These are phyloP conservation scores for Eucalyptus camaldulensis DNA, from an alignment of 345 rosid species.

Conservation along the genomic window DNA sequence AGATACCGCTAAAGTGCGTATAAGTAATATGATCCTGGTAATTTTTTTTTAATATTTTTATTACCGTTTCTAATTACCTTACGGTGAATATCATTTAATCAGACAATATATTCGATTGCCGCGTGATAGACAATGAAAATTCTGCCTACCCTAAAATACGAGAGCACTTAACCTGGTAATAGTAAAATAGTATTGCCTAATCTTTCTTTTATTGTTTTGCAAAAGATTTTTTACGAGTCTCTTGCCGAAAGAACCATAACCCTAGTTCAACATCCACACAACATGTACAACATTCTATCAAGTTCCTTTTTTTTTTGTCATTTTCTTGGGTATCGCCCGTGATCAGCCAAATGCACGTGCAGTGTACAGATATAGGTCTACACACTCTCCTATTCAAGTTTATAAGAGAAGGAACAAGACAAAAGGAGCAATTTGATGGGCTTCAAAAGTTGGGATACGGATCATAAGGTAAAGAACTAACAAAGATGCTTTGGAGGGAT, in stretches of 20 bases:
- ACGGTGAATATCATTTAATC: background rate
- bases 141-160: background rate
- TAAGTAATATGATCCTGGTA: background rate
- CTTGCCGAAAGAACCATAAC: constrained; percentile 6
- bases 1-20: background rate
- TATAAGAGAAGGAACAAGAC: background rate
- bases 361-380: constrained; percentile 9
- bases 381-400: background rate
- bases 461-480: constrained; percentile 24
- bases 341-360: constrained; percentile 22
- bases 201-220: background rate
- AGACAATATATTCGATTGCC: background rate
- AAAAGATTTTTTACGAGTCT: background rate
- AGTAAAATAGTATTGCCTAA: background rate
- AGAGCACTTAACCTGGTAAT: background rate
- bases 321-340: constrained; percentile 15
- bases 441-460: constrained; percentile 24
- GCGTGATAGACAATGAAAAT: background rate
- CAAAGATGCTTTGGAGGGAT: background rate
- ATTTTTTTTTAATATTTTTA: background rate
- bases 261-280: constrained; percentile 4
- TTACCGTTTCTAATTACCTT: background rate
- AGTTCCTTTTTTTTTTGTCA: constrained; percentile 1
- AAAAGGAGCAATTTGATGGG: background rate
- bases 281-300: background rate